Conservation (phyloP, 2,329 filamentous ascomycete species). For the Cytospora leucostoma region DNA sequence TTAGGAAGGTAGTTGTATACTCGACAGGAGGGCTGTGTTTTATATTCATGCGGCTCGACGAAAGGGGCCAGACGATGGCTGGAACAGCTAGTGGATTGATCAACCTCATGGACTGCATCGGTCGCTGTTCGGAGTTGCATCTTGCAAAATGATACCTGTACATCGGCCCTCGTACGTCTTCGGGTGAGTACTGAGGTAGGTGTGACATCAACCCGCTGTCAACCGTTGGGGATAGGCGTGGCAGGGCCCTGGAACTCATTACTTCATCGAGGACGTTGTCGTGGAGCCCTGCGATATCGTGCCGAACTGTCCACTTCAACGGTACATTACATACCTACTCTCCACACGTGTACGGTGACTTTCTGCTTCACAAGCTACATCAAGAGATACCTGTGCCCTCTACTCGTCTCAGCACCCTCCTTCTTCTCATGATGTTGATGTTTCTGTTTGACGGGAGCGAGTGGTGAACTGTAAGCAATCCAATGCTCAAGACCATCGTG, state of each 20-base stretch:
- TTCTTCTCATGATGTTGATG: background rate
- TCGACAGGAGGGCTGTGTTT: conserved; percentile 16
- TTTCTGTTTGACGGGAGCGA: conserved; percentile 15
- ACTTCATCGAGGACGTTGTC: background rate
- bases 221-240: background rate
- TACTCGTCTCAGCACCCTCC: no score
- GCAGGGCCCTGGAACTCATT: conserved; percentile 11
- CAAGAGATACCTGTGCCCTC: background rate
- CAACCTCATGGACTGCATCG: background rate
- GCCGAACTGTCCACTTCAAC: background rate
- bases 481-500: conserved; percentile 15
- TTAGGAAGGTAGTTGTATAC: no score
- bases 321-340: background rate
- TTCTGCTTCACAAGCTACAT: background rate
- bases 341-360: background rate
- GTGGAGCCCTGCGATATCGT: background rate
- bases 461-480: conserved; percentile 1
- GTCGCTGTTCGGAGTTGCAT: background rate
- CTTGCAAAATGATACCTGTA: background rate
- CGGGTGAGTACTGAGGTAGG: conserved; percentile 8
- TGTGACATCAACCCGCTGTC: conserved; percentile 19
- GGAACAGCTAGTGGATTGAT: background rate
- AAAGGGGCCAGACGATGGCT: background rate
- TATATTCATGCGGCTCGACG: conserved; percentile 20
- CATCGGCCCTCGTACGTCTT: background rate